phyloP scores from a whole-genome alignment of 2,329 filamentous ascomycete species.

The Aaosphaeria arxii region DNA sequence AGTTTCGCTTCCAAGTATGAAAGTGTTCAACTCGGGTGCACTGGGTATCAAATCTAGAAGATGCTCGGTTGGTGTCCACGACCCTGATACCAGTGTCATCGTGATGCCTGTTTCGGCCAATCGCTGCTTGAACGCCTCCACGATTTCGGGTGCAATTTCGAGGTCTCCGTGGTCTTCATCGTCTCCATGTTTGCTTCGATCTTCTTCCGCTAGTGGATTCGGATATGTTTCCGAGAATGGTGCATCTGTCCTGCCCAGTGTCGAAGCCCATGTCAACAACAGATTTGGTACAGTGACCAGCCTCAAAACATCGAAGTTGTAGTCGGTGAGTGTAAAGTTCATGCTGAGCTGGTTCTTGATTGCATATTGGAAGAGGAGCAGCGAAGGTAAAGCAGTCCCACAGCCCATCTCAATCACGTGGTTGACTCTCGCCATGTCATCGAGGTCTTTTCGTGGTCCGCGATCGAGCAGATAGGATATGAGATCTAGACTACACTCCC shows the following conservation, averaged over 20 bases:
- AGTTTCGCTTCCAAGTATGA: conserved; percentile 72
- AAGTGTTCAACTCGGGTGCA: conserved; percentile 37
- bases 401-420: conserved; percentile 67
- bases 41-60: conserved; percentile 59
- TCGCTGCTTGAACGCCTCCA: conserved; percentile 56
- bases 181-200: background rate
- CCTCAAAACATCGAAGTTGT: conserved; percentile 73
- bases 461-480: conserved; percentile 60
- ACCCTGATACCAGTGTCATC: conserved; percentile 69
- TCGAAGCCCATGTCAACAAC: conserved; percentile 60
- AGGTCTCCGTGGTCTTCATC: conserved; percentile 51
- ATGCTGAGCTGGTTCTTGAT: conserved; percentile 49
- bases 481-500: conserved; percentile 81
- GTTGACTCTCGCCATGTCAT: conserved; percentile 47
- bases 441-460: conserved; percentile 48
- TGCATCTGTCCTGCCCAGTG: conserved; percentile 10
- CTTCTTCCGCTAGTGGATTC: conserved; percentile 15
- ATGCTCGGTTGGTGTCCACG: conserved; percentile 58
- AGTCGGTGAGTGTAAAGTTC: conserved; percentile 70
- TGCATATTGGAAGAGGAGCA: conserved; percentile 66
- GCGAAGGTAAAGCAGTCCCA: conserved; percentile 70
- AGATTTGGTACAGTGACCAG: conserved; percentile 79
- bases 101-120: conserved; percentile 52
- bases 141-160: conserved; percentile 58
- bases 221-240: conserved; percentile 13